Conservation (phyloP, 805 yeast genomes). For the Ascoidea rubescens region DNA sequence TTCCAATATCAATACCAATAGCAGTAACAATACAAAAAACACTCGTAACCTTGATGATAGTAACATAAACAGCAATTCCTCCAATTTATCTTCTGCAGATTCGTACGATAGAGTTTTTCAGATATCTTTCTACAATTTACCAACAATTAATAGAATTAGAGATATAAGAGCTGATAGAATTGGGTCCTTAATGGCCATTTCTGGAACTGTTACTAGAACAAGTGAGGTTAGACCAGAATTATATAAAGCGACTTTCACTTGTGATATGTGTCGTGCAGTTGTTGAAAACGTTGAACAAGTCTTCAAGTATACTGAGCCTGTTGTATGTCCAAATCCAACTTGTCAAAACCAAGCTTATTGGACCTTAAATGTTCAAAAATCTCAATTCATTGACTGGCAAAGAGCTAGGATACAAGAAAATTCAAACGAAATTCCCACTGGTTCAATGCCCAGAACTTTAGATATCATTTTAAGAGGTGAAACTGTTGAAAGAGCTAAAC, state of each 20-base stretch:
- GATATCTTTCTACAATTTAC: slow-evolving; percentile 78
- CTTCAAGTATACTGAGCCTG: slow-evolving; percentile 89
- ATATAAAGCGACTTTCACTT: slow-evolving; percentile 72
- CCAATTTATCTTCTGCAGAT: slow-evolving; percentile 30
- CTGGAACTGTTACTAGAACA: slow-evolving; percentile 93
- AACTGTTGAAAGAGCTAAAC: slow-evolving; percentile 88
- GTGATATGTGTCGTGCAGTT: slow-evolving; percentile 76
- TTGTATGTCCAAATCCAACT: slow-evolving; percentile 75
- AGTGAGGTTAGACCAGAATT: slow-evolving; percentile 95
- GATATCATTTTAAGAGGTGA: slow-evolving; percentile 91
- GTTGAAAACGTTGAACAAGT: slow-evolving; percentile 86
- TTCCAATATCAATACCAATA: slow-evolving; percentile 11
- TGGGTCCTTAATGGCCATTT: slow-evolving; percentile 70
- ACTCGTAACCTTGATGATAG: slow-evolving; percentile 16
- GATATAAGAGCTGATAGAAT: slow-evolving; percentile 83
- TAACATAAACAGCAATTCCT: slow-evolving; percentile 16
- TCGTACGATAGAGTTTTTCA: slow-evolving; percentile 69
- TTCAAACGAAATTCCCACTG: slow-evolving; percentile 93
- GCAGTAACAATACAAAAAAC: slow-evolving; percentile 13
- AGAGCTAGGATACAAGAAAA: slow-evolving; percentile 90
- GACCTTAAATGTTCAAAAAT: slow-evolving; percentile 72
- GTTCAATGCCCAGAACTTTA: slow-evolving; percentile 95
- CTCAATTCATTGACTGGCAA: slow-evolving; percentile 93
- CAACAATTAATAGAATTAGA: slow-evolving; percentile 70
- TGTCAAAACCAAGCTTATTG: slow-evolving; percentile 81